Evolutionary conservation across 345 rosid genomes (phyloP).

Genomic region (Raphanus sativus): DNA sequence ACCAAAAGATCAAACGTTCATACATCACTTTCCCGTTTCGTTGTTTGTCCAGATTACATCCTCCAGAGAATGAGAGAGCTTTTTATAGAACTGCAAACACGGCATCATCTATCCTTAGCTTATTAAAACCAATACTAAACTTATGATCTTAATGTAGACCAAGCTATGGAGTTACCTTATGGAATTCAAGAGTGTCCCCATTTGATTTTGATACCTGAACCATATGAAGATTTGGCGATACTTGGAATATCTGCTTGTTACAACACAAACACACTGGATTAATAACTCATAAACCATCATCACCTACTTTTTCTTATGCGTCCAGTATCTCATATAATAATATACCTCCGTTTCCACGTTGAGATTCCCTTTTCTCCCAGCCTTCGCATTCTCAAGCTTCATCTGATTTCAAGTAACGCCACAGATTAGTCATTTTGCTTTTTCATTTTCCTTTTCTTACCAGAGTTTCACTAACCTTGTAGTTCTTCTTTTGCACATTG

Average conservation of each 20-base stretch:
- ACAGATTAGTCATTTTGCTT: background rate
- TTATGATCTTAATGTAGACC: background rate
- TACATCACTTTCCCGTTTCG: slow-evolving; percentile 39
- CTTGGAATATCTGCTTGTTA: slow-evolving; percentile 74
- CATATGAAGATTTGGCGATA: slow-evolving; percentile 93
- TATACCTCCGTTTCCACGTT: background rate
- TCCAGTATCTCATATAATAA: background rate
- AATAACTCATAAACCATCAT: slow-evolving; percentile 17
- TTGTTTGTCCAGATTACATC: slow-evolving; percentile 94
- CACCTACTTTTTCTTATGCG: background rate
- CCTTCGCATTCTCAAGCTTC: background rate
- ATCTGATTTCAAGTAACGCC: background rate
- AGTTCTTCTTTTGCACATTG: background rate
- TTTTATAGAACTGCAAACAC: slow-evolving; percentile 78
- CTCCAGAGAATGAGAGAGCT: slow-evolving; percentile 71
- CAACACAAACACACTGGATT: background rate
- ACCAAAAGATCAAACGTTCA: slow-evolving; percentile 9
- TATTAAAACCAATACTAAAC: background rate
- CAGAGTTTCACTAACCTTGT: background rate
- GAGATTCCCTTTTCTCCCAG: background rate
- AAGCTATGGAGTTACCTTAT: slow-evolving; percentile 54
- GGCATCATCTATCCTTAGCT: slow-evolving; percentile 11
- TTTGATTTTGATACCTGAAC: slow-evolving; percentile 90
- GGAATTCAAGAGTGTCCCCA: slow-evolving; percentile 96
- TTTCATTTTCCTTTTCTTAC: background rate